Evolutionary conservation across 164 flowering plant species (phyloP).

Genomic region (Aristolochia californica): DNA sequence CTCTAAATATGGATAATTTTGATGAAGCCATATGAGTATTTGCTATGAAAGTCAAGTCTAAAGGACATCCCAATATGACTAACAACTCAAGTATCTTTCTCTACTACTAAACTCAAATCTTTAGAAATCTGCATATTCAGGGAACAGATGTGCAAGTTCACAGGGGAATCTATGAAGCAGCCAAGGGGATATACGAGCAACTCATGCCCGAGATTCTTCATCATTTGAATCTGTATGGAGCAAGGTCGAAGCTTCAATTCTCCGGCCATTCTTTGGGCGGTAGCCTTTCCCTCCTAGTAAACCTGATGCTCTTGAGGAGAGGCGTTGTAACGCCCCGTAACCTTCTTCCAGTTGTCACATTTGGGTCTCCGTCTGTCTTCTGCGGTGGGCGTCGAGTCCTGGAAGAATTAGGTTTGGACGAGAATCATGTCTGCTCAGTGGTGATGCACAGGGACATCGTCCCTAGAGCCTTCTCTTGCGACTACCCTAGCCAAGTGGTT

Average conservation of each 20-base stretch:
- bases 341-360: slow-evolving; percentile 74
- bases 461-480: slow-evolving; percentile 94
- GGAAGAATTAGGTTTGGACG: slow-evolving; percentile 50
- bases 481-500: slow-evolving; percentile 61
- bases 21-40: no score
- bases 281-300: slow-evolving; percentile 67
- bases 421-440: slow-evolving; percentile 50
- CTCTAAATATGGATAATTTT: no score
- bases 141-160: slow-evolving; percentile 72
- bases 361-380: slow-evolving; percentile 86
- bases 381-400: slow-evolving; percentile 66
- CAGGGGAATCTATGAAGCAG: slow-evolving; percentile 95
- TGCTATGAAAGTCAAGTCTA: background rate
- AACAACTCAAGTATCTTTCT: no score
- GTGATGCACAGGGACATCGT: slow-evolving; percentile 94
- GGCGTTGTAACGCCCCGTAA: slow-evolving; percentile 37
- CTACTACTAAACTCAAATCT: no score
- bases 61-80: no score
- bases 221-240: slow-evolving; percentile 45
- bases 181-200: slow-evolving; percentile 79
- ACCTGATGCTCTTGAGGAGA: slow-evolving; percentile 63
- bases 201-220: slow-evolving; percentile 68
- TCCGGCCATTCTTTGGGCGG: slow-evolving; percentile 95
- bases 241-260: slow-evolving; percentile 60
- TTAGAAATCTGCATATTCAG: slow-evolving; percentile 24